Evolutionary conservation across 2,329 filamentous ascomycete genomes (phyloP).

Genomic region (Pezicula carpinea): DNA sequence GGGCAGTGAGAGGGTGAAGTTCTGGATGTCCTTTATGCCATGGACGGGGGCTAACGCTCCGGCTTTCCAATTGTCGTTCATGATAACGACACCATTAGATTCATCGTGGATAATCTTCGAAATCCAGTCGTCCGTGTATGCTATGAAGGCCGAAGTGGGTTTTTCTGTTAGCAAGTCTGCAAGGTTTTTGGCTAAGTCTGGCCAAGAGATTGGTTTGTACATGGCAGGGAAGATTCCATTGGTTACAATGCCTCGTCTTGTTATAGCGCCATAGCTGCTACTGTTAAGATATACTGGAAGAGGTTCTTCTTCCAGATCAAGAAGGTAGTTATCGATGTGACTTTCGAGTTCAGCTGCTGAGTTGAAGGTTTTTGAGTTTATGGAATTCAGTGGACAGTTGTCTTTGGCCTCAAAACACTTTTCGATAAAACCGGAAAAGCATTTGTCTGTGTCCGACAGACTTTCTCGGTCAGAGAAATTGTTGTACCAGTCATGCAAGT

Average conservation of each 20-base stretch:
- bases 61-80: conserved; percentile 10
- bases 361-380: conserved; percentile 7
- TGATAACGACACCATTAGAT: conserved; percentile 9
- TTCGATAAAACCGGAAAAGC: conserved; percentile 14
- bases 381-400: conserved; percentile 9
- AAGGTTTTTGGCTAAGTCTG: conserved; percentile 10
- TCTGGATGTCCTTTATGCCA: conserved; percentile 10
- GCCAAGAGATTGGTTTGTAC: conserved; percentile 30
- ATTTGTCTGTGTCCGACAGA: conserved; percentile 15
- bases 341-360: conserved; percentile 6
- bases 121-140: conserved; percentile 21
- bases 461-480: conserved; percentile 11
- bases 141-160: conserved; percentile 22
- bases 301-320: conserved; percentile 13
- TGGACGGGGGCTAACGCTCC: conserved; percentile 9
- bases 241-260: conserved; percentile 11
- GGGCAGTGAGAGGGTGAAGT: conserved; percentile 4
- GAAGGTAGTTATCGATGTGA: conserved; percentile 10
- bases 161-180: conserved; percentile 13
- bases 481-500: conserved; percentile 25
- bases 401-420: conserved; percentile 17
- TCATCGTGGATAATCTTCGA: conserved; percentile 6
- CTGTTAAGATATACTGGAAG: conserved; percentile 20
- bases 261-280: conserved; percentile 14
- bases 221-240: conserved; percentile 35